Evolutionary conservation across 441 rosid genomes (phyloP).

Genomic region (Hypseocharis bilobata): DNA sequence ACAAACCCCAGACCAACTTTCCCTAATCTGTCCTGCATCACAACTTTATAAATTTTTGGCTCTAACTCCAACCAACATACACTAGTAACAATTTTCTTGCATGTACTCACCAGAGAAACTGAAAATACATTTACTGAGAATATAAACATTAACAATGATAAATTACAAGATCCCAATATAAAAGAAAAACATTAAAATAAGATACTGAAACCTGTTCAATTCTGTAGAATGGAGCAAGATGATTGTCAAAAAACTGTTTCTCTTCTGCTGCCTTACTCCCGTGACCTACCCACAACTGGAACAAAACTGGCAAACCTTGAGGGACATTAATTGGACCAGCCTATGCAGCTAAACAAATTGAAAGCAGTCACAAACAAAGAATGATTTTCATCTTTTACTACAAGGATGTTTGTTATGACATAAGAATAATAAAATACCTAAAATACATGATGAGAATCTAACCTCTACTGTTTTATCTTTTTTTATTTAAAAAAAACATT

Average conservation of each 20-base stretch:
- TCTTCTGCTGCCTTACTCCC: constrained; percentile 66
- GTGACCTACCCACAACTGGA: constrained; percentile 68
- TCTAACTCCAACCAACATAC: background rate
- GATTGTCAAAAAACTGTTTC: constrained; percentile 61
- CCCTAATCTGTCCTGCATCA: background rate
- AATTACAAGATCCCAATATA: too few species aligned
- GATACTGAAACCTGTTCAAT: constrained; percentile 49
- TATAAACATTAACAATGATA: background rate
- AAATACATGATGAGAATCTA: too few species aligned
- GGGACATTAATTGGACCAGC: constrained; percentile 10
- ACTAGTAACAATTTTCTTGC: background rate
- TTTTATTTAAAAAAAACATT: too few species aligned
- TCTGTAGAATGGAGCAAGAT: constrained; percentile 72
- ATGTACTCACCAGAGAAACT: background rate
- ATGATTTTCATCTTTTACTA: constrained; percentile 1
- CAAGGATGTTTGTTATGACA: background rate
- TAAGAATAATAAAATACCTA: background rate
- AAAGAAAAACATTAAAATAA: constrained; percentile 18
- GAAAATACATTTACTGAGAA: background rate
- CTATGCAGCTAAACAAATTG: background rate
- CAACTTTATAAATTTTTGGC: background rate
- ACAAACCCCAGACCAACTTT: background rate
- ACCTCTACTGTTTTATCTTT: too few species aligned
- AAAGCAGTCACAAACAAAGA: constrained; percentile 7
- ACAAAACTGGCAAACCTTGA: constrained; percentile 21